Conservation (phyloP, 441 rosid genomes). For the Adansonia grandidieri region DNA sequence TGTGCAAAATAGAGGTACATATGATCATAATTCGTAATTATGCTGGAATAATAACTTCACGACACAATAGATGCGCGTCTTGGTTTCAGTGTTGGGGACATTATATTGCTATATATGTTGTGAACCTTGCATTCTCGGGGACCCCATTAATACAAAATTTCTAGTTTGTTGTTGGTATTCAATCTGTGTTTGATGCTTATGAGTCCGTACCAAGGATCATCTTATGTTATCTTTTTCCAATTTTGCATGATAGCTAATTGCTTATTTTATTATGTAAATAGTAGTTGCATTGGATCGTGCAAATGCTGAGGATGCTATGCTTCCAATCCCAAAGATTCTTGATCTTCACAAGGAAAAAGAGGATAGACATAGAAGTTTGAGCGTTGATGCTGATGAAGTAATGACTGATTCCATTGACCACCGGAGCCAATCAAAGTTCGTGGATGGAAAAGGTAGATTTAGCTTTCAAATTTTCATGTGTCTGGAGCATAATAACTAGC, state of each 20-base stretch:
- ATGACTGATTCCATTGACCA: slow-evolving; percentile 50
- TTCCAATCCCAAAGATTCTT: slow-evolving; percentile 67
- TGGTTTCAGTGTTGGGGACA: slow-evolving; percentile 1
- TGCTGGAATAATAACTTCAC: not conserved
- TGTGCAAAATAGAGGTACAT: slow-evolving; percentile 57
- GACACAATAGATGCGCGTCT: not conserved
- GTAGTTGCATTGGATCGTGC: slow-evolving; percentile 90
- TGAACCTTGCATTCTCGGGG: not conserved
- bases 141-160: not conserved
- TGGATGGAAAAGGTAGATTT: slow-evolving; percentile 53
- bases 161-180: not conserved
- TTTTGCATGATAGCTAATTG: slow-evolving; percentile 35
- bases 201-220: not conserved
- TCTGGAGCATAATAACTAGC: not conserved
- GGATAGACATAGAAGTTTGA: slow-evolving; percentile 37
- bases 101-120: not conserved
- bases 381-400: slow-evolving; percentile 41
- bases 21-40: slow-evolving; percentile 7
- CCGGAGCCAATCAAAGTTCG: slow-evolving; percentile 41
- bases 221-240: not conserved
- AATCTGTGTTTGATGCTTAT: slow-evolving; percentile 23
- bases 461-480: slow-evolving; percentile 12
- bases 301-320: slow-evolving; percentile 78
- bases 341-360: slow-evolving; percentile 46
- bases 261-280: slow-evolving; percentile 42